phyloP scores from a whole-genome alignment of 495 filamentous ascomycete species.

The Hypoxylon fuscum region DNA sequence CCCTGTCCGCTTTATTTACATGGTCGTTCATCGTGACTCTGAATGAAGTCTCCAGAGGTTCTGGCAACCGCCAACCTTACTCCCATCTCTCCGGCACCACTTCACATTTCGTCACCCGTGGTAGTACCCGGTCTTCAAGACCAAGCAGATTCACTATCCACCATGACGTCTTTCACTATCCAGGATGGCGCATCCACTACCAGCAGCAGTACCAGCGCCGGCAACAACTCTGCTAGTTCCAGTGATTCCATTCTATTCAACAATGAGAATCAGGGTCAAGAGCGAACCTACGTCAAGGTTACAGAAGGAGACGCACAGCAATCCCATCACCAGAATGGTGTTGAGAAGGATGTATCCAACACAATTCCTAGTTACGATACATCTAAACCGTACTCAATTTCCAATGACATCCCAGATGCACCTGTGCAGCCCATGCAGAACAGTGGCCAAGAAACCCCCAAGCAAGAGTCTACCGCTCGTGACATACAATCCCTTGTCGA shows the following conservation, averaged over 20 bases:
- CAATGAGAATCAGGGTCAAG: constrained; percentile 34
- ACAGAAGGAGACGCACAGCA: constrained; percentile 34
- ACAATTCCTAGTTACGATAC: constrained; percentile 48
- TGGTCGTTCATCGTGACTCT: no score
- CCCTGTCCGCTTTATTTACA: no score
- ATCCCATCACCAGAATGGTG: constrained; percentile 40
- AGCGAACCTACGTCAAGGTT: constrained; percentile 24
- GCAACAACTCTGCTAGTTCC: no score
- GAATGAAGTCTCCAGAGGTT: constrained; percentile 48
- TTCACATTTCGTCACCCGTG: constrained; percentile 46
- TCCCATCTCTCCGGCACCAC: constrained; percentile 45
- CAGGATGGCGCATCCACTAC: no score
- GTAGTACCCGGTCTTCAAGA: constrained; percentile 51
- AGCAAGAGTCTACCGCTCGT: constrained; percentile 49
- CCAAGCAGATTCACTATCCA: constrained; percentile 41
- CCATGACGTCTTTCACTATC: constrained; percentile 9
- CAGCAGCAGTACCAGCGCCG: no score
- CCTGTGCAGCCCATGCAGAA: constrained; percentile 24
- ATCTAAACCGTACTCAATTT: constrained; percentile 41
- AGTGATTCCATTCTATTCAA: no score
- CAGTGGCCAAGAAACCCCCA: constrained; percentile 27
- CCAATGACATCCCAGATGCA: constrained; percentile 33
- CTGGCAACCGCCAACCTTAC: constrained; percentile 51
- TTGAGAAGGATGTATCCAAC: constrained; percentile 55
- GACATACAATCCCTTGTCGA: constrained; percentile 61